Percentiles rank a stretch among this genome's conserved stretches.
phyloP scores from a whole-genome alignment of 1,284 basidiomycete genomes.

The Ganoderma meredithae region DNA sequence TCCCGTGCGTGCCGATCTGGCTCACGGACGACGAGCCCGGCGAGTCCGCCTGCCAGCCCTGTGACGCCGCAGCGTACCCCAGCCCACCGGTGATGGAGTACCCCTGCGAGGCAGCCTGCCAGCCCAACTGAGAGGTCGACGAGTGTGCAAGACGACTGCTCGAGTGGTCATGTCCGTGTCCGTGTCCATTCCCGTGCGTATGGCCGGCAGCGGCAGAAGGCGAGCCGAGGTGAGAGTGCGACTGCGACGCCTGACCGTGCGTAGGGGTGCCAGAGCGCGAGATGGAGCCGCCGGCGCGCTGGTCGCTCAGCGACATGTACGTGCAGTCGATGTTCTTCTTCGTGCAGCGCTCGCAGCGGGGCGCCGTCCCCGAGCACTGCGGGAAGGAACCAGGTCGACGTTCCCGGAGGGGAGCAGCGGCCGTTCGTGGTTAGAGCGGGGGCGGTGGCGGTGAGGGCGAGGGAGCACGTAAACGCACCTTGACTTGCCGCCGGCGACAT shows the following conservation, averaged over 20 bases:
- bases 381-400: not conserved
- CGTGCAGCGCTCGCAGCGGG: slow-evolving; percentile 43
- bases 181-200: slow-evolving; percentile 3
- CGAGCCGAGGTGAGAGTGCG: slow-evolving; percentile 1
- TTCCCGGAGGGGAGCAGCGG: slow-evolving; percentile 1
- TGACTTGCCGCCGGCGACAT: slow-evolving; percentile 62
- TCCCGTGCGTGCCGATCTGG: slow-evolving; percentile 13
- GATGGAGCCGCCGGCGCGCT: slow-evolving; percentile 37
- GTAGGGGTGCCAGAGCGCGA: slow-evolving; percentile 27
- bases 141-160: slow-evolving; percentile 12
- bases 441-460: slow-evolving; percentile 19
- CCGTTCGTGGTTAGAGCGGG: slow-evolving; percentile 10
- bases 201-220: slow-evolving; percentile 13
- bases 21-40: not conserved
- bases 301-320: slow-evolving; percentile 43
- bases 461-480: slow-evolving; percentile 42
- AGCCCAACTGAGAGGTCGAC: slow-evolving; percentile 13
- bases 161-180: slow-evolving; percentile 16
- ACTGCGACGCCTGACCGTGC: slow-evolving; percentile 3
- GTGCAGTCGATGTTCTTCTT: slow-evolving; percentile 44
- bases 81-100: slow-evolving; percentile 12
- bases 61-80: slow-evolving; percentile 13
- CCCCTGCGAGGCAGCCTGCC: slow-evolving; percentile 17
- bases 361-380: slow-evolving; percentile 42
- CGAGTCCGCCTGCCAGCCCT: slow-evolving; percentile 21